phyloP scores from a whole-genome alignment of 352 stramenopile species.

The Globisporangium parvum region DNA sequence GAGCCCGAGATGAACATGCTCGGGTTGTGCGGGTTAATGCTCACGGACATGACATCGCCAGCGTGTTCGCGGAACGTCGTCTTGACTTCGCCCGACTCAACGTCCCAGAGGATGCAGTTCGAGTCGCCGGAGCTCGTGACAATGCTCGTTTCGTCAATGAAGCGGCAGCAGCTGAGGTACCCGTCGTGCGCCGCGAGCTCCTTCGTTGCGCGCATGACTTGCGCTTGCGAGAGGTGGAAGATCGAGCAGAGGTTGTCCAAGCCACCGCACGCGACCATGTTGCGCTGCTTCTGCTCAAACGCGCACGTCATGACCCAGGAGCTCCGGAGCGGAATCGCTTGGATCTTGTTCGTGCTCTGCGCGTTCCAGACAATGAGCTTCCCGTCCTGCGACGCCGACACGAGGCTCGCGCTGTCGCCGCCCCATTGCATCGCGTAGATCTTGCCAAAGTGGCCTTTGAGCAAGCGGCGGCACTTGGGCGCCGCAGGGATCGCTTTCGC shows the following conservation, averaged over 20 bases:
- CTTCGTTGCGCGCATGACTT: constrained; percentile 88
- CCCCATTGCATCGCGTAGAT: constrained; percentile 99
- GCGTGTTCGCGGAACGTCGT: constrained; percentile 97
- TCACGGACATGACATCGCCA: constrained; percentile 97
- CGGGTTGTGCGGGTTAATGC: constrained; percentile 91
- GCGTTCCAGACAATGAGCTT: constrained; percentile 99
- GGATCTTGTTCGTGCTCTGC: constrained; percentile 95
- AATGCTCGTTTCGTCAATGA: constrained; percentile 93
- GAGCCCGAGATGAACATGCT: constrained; percentile 97
- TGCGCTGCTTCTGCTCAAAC: constrained; percentile 96
- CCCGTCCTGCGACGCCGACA: constrained; percentile 95
- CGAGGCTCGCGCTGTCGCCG: constrained; percentile 86
- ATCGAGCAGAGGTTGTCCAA: constrained; percentile 99
- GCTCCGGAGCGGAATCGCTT: constrained; percentile 95
- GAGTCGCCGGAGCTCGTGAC: constrained; percentile 95
- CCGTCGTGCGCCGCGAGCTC: constrained; percentile 98
- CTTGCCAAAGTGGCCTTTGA: constrained; percentile 99
- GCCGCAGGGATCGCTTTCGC: constrained; percentile 77
- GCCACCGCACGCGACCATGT: constrained; percentile 97
- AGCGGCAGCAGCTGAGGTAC: constrained; percentile 97
- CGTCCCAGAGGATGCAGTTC: constrained; percentile 99
- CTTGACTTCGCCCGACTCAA: constrained; percentile 92
- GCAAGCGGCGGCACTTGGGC: constrained; percentile 90
- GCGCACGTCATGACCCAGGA: constrained; percentile 99
- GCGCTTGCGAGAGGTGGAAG: constrained; percentile 92